These are phyloP conservation scores for Myxozyma lipomycoides DNA, from an alignment of 805 yeast species.

Conservation along the genomic window DNA sequence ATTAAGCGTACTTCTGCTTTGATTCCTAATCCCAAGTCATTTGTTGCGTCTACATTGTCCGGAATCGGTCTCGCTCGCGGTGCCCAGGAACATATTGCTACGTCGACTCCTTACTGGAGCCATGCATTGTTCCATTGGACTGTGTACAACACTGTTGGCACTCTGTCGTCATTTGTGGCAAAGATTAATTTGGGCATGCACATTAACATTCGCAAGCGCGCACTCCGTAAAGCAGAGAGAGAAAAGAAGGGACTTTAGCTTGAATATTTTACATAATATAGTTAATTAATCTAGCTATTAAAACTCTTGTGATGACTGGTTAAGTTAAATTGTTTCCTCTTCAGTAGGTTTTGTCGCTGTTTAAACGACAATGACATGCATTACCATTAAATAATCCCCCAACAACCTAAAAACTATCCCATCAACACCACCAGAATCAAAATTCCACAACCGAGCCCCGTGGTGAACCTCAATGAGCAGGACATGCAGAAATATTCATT, in stretches of 20 bases:
- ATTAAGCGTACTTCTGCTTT: slow-evolving; percentile 66
- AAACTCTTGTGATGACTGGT: too few relatives aligned
- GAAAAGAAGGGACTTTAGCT: slow-evolving; percentile 25
- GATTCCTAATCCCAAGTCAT: slow-evolving; percentile 77
- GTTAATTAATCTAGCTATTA: too few relatives aligned
- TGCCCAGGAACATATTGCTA: slow-evolving; percentile 81
- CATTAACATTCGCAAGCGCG: slow-evolving; percentile 71
- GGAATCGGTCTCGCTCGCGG: slow-evolving; percentile 82
- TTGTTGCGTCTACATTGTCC: slow-evolving; percentile 68
- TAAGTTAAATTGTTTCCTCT: too few relatives aligned
- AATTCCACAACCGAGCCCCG: too few relatives aligned
- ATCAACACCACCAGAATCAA: too few relatives aligned
- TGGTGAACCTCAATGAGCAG: too few relatives aligned
- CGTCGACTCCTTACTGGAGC: slow-evolving; percentile 80
- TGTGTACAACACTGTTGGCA: slow-evolving; percentile 76
- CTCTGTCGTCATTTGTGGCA: slow-evolving; percentile 67
- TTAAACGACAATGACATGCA: too few relatives aligned
- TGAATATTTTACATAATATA: too few relatives aligned
- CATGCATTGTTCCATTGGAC: slow-evolving; percentile 61
- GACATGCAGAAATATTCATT: too few relatives aligned
- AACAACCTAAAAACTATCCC: too few relatives aligned
- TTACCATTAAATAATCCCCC: too few relatives aligned
- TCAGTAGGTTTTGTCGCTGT: too few relatives aligned
- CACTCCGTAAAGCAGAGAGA: slow-evolving; percentile 65
- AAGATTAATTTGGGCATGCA: slow-evolving; percentile 71